These are phyloP conservation scores for Botrytis fabae DNA, from an alignment of 2,329 filamentous ascomycete species.

Conservation along the genomic window DNA sequence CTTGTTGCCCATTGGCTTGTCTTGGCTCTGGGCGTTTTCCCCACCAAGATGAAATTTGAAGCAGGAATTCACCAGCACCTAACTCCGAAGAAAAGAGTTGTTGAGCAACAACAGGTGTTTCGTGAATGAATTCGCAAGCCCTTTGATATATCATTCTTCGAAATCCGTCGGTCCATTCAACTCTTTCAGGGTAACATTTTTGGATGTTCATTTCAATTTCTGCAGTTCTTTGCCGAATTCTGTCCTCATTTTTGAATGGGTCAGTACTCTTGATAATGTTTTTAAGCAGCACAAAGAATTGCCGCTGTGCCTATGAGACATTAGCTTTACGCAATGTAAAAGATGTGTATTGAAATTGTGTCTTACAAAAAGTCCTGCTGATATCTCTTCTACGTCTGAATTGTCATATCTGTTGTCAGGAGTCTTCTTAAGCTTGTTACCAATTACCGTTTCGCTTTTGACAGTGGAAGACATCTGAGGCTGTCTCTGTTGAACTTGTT, in stretches of 20 bases:
- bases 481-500: not conserved
- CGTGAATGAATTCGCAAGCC: not conserved
- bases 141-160: not conserved
- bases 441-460: constrained; percentile 4
- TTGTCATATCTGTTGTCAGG: not conserved
- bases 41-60: not conserved
- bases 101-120: not conserved
- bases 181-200: not conserved
- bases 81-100: not conserved
- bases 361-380: constrained; percentile 1
- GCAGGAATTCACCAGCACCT: not conserved
- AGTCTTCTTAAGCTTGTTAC: not conserved
- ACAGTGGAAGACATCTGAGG: not conserved
- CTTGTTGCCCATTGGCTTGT: not conserved
- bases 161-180: not conserved
- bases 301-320: not conserved
- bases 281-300: not conserved
- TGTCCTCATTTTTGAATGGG: not conserved
- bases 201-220: not conserved
- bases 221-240: not conserved
- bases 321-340: not conserved
- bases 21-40: not conserved
- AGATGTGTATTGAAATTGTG: not conserved
- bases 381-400: constrained; percentile 8
- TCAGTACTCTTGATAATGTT: not conserved